Conservation (phyloP, 2,329 filamentous ascomycete species). For the Ophiocordyceps robertsii region DNA sequence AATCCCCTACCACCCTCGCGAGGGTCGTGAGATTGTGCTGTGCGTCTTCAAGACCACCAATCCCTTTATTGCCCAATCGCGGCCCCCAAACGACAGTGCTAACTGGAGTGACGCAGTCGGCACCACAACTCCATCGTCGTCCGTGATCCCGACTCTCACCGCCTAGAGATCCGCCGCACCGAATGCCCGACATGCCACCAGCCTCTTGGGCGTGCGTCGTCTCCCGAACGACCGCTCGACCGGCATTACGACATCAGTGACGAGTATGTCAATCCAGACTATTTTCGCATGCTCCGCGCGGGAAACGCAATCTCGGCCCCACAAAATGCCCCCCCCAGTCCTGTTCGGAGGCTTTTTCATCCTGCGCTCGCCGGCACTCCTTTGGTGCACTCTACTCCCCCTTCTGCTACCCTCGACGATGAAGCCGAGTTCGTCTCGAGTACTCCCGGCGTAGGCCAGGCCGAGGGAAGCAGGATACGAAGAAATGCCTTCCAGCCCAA, state of each 20-base stretch:
- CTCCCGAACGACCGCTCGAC: slow-evolving; percentile 38
- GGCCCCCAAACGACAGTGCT: neutral
- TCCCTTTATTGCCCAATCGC: neutral
- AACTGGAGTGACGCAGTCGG: slow-evolving; percentile 41
- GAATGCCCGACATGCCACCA: slow-evolving; percentile 90
- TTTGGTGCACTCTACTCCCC: slow-evolving; percentile 5
- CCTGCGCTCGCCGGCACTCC: slow-evolving; percentile 20
- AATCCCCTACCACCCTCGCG: slow-evolving; percentile 60
- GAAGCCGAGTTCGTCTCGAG: slow-evolving; percentile 39
- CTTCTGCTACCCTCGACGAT: slow-evolving; percentile 11
- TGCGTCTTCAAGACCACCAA: slow-evolving; percentile 15
- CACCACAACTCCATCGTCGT: slow-evolving; percentile 89
- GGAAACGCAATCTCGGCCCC: slow-evolving; percentile 30
- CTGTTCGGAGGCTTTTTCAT: slow-evolving; percentile 38
- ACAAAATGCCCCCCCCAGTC: slow-evolving; percentile 33
- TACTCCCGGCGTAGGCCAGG: slow-evolving; percentile 31
- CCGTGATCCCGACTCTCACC: slow-evolving; percentile 71
- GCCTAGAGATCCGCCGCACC: slow-evolving; percentile 66
- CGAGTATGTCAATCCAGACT: slow-evolving; percentile 77
- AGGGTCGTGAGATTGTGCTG: slow-evolving; percentile 70
- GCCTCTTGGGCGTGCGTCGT: slow-evolving; percentile 36
- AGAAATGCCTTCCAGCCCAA: slow-evolving; percentile 78
- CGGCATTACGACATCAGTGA: slow-evolving; percentile 21
- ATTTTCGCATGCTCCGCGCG: slow-evolving; percentile 83
- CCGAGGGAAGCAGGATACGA: slow-evolving; percentile 58